Conservation (phyloP, 805 yeast species). For the Peterozyma toletana region DNA sequence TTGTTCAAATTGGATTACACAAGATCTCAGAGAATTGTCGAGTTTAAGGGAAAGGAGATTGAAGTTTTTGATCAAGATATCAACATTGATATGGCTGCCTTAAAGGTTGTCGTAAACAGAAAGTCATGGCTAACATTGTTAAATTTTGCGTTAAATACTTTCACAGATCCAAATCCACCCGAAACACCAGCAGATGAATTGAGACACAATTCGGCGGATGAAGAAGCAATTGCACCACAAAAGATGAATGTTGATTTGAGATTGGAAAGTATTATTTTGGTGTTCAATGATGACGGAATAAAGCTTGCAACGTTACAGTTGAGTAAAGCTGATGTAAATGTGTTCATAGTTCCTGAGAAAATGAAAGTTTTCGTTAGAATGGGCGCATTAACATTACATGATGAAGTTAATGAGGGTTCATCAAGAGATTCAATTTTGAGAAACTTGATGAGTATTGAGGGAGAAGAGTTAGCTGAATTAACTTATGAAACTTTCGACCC, state of each 20-base stretch:
- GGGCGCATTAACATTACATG: constrained; percentile 74
- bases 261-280: constrained; percentile 65
- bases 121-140: constrained; percentile 71
- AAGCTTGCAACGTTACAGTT: constrained; percentile 74
- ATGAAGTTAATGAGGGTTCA: constrained; percentile 63
- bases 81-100: constrained; percentile 66
- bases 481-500: constrained; percentile 76
- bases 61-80: constrained; percentile 76
- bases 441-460: constrained; percentile 72
- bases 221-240: constrained; percentile 57
- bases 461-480: constrained; percentile 70
- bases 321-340: constrained; percentile 62
- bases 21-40: constrained; percentile 54
- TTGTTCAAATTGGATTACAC: constrained; percentile 54
- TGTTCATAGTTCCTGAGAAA: constrained; percentile 66
- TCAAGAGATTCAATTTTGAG: constrained; percentile 53
- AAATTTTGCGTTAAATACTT: constrained; percentile 79
- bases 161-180: constrained; percentile 73
- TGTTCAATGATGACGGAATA: constrained; percentile 76
- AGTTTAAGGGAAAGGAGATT: constrained; percentile 42
- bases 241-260: constrained; percentile 63
- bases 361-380: constrained; percentile 65
- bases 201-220: constrained; percentile 57
- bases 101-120: constrained; percentile 68
- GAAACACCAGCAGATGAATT: constrained; percentile 64